phyloP scores from a whole-genome alignment of 148 eudicot species.

The Fagopyrum tataricum region DNA sequence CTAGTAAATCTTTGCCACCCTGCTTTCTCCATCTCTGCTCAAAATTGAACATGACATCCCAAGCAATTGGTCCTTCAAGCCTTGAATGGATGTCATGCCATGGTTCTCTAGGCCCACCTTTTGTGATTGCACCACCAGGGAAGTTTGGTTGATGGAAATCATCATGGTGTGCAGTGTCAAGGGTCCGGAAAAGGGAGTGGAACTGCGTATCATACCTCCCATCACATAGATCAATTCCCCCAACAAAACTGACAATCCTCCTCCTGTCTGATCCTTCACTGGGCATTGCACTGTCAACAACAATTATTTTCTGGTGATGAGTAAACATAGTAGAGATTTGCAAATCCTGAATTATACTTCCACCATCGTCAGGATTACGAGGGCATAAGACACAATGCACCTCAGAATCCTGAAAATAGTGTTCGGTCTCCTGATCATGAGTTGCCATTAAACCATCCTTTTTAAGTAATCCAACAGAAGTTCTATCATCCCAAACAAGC shows the following conservation, averaged over 20 bases:
- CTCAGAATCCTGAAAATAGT: conserved; percentile 36
- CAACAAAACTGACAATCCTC: conserved; percentile 76
- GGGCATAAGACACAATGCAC: conserved; percentile 76
- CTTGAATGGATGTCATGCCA: conserved; percentile 85
- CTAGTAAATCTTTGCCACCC: conserved; percentile 63
- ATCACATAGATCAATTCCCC: conserved; percentile 82
- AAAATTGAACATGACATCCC: conserved; percentile 79
- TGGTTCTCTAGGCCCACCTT: conserved; percentile 86
- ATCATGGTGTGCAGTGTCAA: conserved; percentile 62
- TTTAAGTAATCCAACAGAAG: conserved; percentile 53
- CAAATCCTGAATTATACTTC: conserved; percentile 54
- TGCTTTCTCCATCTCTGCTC: conserved; percentile 91
- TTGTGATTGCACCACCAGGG: conserved; percentile 44
- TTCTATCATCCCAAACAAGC: conserved; percentile 87
- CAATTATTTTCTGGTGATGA: conserved; percentile 76
- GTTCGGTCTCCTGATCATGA: conserved; percentile 60
- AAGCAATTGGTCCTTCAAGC: conserved; percentile 77
- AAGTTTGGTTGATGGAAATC: conserved; percentile 82
- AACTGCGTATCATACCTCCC: conserved; percentile 66
- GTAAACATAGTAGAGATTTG: conserved; percentile 76
- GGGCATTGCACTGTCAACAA: conserved; percentile 61
- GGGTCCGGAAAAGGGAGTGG: conserved; percentile 69
- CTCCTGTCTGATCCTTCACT: conserved; percentile 39
- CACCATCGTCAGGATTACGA: conserved; percentile 74
- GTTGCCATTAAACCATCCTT: conserved; percentile 80